These are phyloP conservation scores for Naganishia liquefaciens DNA, from an alignment of 1,284 basidiomycete species.

Conservation along the genomic window DNA sequence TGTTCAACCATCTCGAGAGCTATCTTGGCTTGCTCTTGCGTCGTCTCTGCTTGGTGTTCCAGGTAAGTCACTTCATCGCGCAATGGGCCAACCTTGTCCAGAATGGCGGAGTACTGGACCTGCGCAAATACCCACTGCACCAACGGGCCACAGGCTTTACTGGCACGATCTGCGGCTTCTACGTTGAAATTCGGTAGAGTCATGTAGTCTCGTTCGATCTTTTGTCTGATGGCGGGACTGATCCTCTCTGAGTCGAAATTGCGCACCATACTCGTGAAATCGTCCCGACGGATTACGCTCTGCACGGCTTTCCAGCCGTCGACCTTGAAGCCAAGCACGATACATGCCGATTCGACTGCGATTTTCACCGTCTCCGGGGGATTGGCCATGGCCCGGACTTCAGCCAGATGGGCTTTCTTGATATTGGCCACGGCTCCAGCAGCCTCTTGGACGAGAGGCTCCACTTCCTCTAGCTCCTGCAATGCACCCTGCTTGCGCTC, in stretches of 20 bases:
- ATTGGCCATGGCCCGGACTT: slow-evolving; percentile 98
- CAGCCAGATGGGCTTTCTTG: slow-evolving; percentile 93
- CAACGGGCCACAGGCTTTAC: slow-evolving; percentile 95
- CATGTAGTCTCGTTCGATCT: slow-evolving; percentile 92
- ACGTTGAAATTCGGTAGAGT: slow-evolving; percentile 90
- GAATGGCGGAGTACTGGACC: slow-evolving; percentile 94
- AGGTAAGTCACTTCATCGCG: slow-evolving; percentile 93
- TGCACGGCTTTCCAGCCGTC: slow-evolving; percentile 92
- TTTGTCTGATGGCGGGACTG: slow-evolving; percentile 84
- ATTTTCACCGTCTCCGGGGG: slow-evolving; percentile 97
- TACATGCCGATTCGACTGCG: slow-evolving; percentile 99
- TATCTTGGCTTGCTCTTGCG: slow-evolving; percentile 84
- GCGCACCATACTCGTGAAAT: slow-evolving; percentile 96
- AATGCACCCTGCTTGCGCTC: slow-evolving; percentile 86
- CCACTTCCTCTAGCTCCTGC: slow-evolving; percentile 94
- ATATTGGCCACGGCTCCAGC: slow-evolving; percentile 95
- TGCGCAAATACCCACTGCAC: slow-evolving; percentile 99
- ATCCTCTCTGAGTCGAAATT: slow-evolving; percentile 95
- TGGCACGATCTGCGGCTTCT: slow-evolving; percentile 91
- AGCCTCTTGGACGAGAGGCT: slow-evolving; percentile 94
- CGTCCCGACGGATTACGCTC: slow-evolving; percentile 92
- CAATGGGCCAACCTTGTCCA: slow-evolving; percentile 95
- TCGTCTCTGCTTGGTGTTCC: slow-evolving; percentile 86
- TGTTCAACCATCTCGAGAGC: slow-evolving; percentile 92
- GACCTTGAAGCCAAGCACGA: slow-evolving; percentile 94